A percentile compares a stretch with the other conserved stretches of the same genome.
These are phyloP conservation scores for Clonostachys byssicola DNA, from an alignment of 2,329 filamentous ascomycete genomes.

Conservation along the genomic window DNA sequence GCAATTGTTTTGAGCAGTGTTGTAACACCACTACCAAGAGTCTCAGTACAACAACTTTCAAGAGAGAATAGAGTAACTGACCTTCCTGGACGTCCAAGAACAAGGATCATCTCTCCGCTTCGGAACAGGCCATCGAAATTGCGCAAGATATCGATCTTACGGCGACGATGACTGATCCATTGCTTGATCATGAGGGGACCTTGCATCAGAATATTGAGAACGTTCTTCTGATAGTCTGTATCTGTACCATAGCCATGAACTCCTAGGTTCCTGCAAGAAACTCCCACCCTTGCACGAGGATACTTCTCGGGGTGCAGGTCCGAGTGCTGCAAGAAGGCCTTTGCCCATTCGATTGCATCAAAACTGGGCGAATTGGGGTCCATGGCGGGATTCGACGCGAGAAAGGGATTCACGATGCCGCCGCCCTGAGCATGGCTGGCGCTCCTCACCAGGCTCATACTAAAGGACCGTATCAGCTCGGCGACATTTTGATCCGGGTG, in stretches of 20 bases:
- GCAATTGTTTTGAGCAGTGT: slow-evolving; percentile 49
- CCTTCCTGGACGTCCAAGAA: slow-evolving; percentile 51
- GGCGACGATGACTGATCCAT: neutral
- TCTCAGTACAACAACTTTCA: slow-evolving; percentile 62
- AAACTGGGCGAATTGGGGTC: slow-evolving; percentile 51
- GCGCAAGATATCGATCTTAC: slow-evolving; percentile 62
- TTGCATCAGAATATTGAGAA: neutral
- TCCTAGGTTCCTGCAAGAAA: slow-evolving; percentile 50
- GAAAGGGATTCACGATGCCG: neutral
- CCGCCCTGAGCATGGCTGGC: neutral
- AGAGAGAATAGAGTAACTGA: slow-evolving; percentile 82
- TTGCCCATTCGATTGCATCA: slow-evolving; percentile 54
- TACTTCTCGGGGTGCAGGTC: slow-evolving; percentile 47
- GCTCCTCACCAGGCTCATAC: neutral
- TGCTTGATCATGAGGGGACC: neutral
- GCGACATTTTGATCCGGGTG: neutral
- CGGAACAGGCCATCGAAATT: slow-evolving; percentile 64
- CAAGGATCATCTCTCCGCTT: slow-evolving; percentile 23
- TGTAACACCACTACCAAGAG: slow-evolving; percentile 47
- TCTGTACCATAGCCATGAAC: slow-evolving; percentile 39
- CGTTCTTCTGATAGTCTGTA: slow-evolving; percentile 38
- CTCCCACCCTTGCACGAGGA: slow-evolving; percentile 48
- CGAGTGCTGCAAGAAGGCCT: slow-evolving; percentile 48
- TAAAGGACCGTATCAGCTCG: neutral
- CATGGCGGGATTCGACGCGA: slow-evolving; percentile 37